Evolutionary conservation across 129 eudicot species (phyloP).

Genomic region (Saussurea involucrata): DNA sequence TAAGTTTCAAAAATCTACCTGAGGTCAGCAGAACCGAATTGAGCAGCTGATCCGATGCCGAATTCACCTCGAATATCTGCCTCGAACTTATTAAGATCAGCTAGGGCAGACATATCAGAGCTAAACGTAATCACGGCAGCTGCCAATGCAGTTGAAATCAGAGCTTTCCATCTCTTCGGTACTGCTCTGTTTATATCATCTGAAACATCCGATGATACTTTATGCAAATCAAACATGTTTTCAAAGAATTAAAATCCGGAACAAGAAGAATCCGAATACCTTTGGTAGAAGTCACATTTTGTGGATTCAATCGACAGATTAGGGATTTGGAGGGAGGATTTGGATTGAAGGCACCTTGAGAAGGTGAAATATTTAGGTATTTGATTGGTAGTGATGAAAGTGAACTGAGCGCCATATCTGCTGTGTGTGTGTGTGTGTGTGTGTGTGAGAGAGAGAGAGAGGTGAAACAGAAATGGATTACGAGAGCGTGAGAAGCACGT

Average conservation of each 20-base stretch:
- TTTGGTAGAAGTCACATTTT: constrained; percentile 15
- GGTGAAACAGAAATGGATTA: constrained; percentile 19
- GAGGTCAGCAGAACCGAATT: constrained; percentile 94
- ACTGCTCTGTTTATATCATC: constrained; percentile 22
- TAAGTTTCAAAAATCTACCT: constrained; percentile 32
- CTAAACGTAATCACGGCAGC: constrained; percentile 64
- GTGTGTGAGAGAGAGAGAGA: neutral
- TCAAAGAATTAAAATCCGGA: neutral
- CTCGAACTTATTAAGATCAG: constrained; percentile 88
- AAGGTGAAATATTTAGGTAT: constrained; percentile 35
- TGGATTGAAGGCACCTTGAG: constrained; percentile 11
- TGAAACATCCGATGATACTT: neutral
- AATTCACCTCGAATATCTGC: constrained; percentile 91
- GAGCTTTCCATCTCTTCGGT: constrained; percentile 57
- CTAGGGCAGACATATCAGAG: constrained; percentile 58
- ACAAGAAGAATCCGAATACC: constrained; percentile 26
- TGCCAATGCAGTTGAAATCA: constrained; percentile 73
- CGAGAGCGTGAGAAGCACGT: constrained; percentile 27
- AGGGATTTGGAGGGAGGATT: constrained; percentile 31
- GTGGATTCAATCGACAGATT: constrained; percentile 28
- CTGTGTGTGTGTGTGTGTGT: neutral
- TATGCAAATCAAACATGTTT: neutral
- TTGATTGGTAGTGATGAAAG: constrained; percentile 52
- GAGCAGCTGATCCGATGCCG: constrained; percentile 98
- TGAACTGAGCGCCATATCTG: constrained; percentile 57